Conservation (phyloP, 1,284 basidiomycete genomes). For the Amylostereum chailletii region DNA sequence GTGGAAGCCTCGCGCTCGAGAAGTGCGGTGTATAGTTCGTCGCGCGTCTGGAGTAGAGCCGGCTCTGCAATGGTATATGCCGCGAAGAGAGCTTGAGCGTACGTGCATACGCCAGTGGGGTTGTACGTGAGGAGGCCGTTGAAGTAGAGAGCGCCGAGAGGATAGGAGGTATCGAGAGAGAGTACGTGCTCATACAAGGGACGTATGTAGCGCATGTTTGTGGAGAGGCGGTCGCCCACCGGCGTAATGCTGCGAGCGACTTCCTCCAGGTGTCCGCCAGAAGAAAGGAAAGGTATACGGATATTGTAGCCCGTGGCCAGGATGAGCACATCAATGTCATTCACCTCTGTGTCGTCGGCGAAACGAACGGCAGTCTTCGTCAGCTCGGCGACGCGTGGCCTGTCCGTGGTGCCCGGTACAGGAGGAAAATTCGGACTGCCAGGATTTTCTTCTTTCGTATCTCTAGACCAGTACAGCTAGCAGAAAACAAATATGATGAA, state of each 20-base stretch:
- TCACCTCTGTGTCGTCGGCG: background rate
- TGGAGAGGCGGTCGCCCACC: background rate
- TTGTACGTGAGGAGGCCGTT: background rate
- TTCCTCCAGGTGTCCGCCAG: background rate
- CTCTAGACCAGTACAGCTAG: background rate
- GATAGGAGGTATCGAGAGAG: background rate
- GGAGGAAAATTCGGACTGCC: background rate
- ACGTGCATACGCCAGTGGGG: background rate
- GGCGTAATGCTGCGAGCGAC: background rate
- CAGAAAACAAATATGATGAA: too few relatives aligned
- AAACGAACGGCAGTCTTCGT: background rate
- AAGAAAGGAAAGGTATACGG: background rate
- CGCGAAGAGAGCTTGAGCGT: background rate
- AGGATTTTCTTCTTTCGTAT: background rate
- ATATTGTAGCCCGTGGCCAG: background rate
- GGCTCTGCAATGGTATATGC: conserved; percentile 1
- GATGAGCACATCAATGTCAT: background rate
- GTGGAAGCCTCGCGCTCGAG: background rate
- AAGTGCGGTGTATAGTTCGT: background rate
- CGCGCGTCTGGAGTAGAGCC: background rate
- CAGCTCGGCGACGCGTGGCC: background rate
- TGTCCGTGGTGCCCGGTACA: background rate
- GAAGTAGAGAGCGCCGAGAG: background rate
- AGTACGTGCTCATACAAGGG: background rate
- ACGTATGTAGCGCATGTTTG: background rate